Conservation (phyloP, 2,329 filamentous ascomycete species). For the Knufia fluminis region DNA sequence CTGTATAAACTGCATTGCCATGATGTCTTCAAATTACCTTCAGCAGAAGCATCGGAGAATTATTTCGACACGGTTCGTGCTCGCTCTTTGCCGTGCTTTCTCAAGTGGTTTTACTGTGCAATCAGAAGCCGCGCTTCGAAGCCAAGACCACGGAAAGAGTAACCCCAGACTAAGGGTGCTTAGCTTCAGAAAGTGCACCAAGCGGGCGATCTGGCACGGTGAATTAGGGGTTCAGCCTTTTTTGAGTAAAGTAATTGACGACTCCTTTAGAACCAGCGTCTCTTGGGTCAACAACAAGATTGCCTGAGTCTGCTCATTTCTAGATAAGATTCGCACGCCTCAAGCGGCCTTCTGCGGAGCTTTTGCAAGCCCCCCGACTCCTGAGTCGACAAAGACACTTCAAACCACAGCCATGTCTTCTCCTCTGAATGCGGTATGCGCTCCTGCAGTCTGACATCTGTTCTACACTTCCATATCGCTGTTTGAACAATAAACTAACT, state of each 20-base stretch:
- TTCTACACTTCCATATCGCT: background rate
- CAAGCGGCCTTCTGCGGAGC: background rate
- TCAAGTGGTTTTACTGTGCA: background rate
- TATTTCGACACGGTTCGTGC: background rate
- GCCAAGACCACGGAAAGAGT: constrained; percentile 15
- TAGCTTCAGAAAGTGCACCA: background rate
- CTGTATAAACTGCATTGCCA: too few relatives aligned
- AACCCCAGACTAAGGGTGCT: constrained; percentile 14
- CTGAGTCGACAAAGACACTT: background rate
- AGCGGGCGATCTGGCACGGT: constrained; percentile 9
- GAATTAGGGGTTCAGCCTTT: constrained; percentile 8
- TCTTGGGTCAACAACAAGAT: background rate
- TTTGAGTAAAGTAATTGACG: background rate
- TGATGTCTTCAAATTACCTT: too few relatives aligned
- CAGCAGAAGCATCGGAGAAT: constrained; percentile 2
- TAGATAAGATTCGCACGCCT: background rate
- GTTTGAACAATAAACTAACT: background rate
- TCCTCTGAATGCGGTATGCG: constrained; percentile 22
- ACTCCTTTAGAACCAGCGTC: background rate
- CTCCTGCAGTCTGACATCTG: constrained; percentile 1
- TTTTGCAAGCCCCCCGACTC: constrained; percentile 5
- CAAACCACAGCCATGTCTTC: constrained; percentile 18
- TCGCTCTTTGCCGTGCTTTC: background rate
- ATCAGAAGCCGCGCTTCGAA: constrained; percentile 2
- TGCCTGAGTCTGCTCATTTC: background rate